These are phyloP conservation scores for Paramarasmius palmivorus DNA, from an alignment of 1,284 basidiomycete species.

Conservation along the genomic window DNA sequence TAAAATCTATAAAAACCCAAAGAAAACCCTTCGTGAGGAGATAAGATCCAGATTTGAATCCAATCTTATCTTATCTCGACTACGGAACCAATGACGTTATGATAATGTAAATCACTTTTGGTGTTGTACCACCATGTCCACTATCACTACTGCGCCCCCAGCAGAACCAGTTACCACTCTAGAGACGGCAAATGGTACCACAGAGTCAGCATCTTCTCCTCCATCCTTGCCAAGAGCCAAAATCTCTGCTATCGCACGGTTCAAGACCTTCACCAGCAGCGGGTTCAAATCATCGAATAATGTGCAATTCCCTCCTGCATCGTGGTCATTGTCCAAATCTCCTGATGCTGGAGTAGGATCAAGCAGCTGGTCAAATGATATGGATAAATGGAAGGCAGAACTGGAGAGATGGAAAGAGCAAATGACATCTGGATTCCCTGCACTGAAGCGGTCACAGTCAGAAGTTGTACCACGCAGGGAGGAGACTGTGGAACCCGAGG, in stretches of 20 bases:
- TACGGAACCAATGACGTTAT: no score
- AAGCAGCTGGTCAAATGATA: constrained; percentile 16
- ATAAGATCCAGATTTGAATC: no score
- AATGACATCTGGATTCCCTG: constrained; percentile 2
- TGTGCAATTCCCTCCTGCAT: constrained; percentile 21
- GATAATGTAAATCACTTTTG: no score
- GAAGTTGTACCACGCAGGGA: not conserved
- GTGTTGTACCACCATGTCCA: constrained; percentile 2
- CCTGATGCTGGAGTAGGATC: constrained; percentile 9
- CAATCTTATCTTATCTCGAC: no score
- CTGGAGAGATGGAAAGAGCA: constrained; percentile 14
- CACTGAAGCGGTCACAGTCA: not conserved
- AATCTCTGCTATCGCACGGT: constrained; percentile 33
- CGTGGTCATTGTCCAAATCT: constrained; percentile 19
- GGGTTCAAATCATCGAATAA: constrained; percentile 14
- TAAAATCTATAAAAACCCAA: no score
- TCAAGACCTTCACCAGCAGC: constrained; percentile 30
- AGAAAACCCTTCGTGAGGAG: no score
- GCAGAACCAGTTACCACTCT: constrained; percentile 3
- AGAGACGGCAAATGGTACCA: not conserved
- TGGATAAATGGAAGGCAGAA: constrained; percentile 13
- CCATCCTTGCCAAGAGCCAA: constrained; percentile 31
- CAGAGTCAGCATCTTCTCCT: not conserved
- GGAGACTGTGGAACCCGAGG: not conserved
- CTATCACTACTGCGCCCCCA: constrained; percentile 3